Evolutionary conservation across 2,329 filamentous ascomycete species (phyloP).

Genomic region (Teratosphaeria gauchensis): DNA sequence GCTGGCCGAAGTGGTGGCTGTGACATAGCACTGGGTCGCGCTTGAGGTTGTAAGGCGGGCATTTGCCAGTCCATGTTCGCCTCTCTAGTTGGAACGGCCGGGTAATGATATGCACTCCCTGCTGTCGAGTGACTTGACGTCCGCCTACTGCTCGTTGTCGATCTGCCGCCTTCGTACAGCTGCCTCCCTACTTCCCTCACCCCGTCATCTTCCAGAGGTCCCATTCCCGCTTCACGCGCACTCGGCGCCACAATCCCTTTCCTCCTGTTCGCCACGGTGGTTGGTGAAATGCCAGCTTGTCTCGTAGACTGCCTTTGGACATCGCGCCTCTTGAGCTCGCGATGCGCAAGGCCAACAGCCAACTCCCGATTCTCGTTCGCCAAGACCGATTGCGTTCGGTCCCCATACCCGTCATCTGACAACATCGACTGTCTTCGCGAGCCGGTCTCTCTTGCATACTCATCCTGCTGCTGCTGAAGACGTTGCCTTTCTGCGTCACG

Average conservation of each 20-base stretch:
- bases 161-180: conserved; percentile 4
- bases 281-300: conserved; percentile 47
- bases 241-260: conserved; percentile 14
- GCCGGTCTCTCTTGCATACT: not conserved
- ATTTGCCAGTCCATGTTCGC: conserved; percentile 25
- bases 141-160: not conserved
- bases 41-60: conserved; percentile 13
- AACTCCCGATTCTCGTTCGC: conserved; percentile 63
- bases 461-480: conserved; percentile 9
- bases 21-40: not conserved
- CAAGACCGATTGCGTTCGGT: conserved; percentile 40
- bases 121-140: not conserved
- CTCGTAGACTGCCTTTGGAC: conserved; percentile 41
- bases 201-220: not conserved
- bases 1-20: not conserved
- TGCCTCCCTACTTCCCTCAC: conserved; percentile 18
- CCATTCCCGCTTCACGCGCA: not conserved
- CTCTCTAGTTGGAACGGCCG: conserved; percentile 33
- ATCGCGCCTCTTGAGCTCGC: conserved; percentile 60
- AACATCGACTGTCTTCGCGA: conserved; percentile 3
- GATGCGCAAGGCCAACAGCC: conserved; percentile 65
- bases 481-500: conserved; percentile 20
- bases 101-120: conserved; percentile 32
- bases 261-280: conserved; percentile 18
- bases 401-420: conserved; percentile 8